These are phyloP conservation scores for Fusarium heterosporum DNA, from an alignment of 2,329 filamentous ascomycete genomes.

Conservation along the genomic window DNA sequence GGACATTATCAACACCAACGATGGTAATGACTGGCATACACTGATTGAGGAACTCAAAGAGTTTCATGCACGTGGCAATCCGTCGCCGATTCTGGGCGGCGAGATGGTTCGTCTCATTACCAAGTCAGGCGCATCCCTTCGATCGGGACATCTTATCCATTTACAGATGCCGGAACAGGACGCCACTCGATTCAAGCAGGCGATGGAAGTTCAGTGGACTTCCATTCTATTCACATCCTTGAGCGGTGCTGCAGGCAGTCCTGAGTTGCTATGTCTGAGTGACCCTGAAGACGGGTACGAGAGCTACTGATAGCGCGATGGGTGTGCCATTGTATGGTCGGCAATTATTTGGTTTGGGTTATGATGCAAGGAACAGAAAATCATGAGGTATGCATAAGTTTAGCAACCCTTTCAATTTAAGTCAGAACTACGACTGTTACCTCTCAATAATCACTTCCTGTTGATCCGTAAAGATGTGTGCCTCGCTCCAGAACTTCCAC, in stretches of 20 bases:
- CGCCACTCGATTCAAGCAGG: background rate
- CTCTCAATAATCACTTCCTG: conserved; percentile 43
- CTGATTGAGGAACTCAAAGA: background rate
- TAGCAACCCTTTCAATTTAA: too few relatives aligned
- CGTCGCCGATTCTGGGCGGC: background rate
- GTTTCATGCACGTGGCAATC: background rate
- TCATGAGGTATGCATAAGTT: too few relatives aligned
- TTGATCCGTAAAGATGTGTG: conserved; percentile 44
- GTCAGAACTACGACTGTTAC: too few relatives aligned
- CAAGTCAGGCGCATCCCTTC: background rate
- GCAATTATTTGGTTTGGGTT: too few relatives aligned
- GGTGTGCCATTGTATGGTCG: too few relatives aligned
- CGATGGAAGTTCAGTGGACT: conserved; percentile 10
- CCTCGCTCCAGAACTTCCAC: conserved; percentile 48
- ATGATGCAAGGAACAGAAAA: too few relatives aligned
- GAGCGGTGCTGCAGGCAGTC: background rate
- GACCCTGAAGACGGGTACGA: too few relatives aligned
- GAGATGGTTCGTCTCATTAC: background rate
- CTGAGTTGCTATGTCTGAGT: too few relatives aligned
- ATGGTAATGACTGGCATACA: background rate
- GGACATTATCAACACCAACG: too few relatives aligned
- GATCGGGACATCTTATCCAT: background rate
- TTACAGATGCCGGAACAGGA: background rate
- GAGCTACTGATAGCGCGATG: too few relatives aligned
- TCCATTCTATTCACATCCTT: background rate